Percentiles rank a stretch among this genome's conserved stretches.
phyloP scores from a whole-genome alignment of 1,284 basidiomycete species.

The Wolfiporia cocos region DNA sequence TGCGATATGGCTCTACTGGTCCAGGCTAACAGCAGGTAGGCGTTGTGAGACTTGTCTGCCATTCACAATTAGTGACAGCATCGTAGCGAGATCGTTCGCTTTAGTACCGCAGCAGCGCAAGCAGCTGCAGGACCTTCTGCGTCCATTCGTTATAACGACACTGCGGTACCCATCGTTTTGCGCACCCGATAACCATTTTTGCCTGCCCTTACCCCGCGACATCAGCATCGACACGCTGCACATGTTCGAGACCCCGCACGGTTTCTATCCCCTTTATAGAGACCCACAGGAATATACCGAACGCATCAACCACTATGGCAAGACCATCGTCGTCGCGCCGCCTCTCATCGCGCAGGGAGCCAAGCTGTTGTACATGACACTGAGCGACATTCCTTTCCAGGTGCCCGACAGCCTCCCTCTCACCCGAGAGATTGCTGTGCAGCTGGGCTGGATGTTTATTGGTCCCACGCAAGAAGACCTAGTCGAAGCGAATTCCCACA shows the following conservation, averaged over 20 bases:
- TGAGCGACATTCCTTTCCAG: conserved; percentile 45
- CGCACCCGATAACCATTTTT: conserved; percentile 55
- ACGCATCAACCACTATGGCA: conserved; percentile 34
- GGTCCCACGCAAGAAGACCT: conserved; percentile 55
- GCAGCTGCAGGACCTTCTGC: conserved; percentile 40
- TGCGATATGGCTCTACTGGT: conserved; percentile 60
- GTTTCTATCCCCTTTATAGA: conserved; percentile 52
- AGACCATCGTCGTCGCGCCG: conserved; percentile 31
- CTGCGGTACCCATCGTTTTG: conserved; percentile 48
- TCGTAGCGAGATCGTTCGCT: conserved; percentile 36
- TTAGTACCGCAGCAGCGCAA: conserved; percentile 24
- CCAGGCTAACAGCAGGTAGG: conserved; percentile 43
- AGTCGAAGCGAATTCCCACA: conserved; percentile 45
- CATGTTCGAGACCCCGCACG: conserved; percentile 46
- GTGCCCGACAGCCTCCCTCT: conserved; percentile 40
- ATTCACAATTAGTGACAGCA: background rate
- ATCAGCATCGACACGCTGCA: conserved; percentile 19
- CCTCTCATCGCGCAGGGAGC: conserved; percentile 55
- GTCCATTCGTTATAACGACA: conserved; percentile 46
- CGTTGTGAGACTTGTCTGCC: conserved; percentile 7
- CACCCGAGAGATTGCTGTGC: conserved; percentile 37
- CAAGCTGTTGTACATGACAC: conserved; percentile 56
- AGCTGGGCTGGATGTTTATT: conserved; percentile 19
- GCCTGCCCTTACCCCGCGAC: conserved; percentile 37
- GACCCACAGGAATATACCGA: conserved; percentile 19